These are phyloP conservation scores for sunflower (Helianthus annuus) DNA, from an alignment of 129 eudicot genomes.

Conservation along the genomic window HanXRQr2.0-SUNRISE NC_035435.2:156857028-156857527, in stretches of 20 bases:
- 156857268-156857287: slow-evolving; percentile 79
- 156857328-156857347: neutral
- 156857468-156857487: slow-evolving; percentile 24
- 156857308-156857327: neutral
- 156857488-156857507: neutral
- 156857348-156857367: slow-evolving; percentile 1
- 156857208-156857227: slow-evolving; percentile 89
- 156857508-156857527: neutral
- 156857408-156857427: slow-evolving; percentile 16
- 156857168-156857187: slow-evolving; percentile 61
- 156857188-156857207: slow-evolving; percentile 82
- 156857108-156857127: slow-evolving; percentile 32
- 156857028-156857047: slow-evolving; percentile 68
- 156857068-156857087: slow-evolving; percentile 67
- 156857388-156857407: slow-evolving; percentile 1
- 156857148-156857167: slow-evolving; percentile 25
- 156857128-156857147: slow-evolving; percentile 19
- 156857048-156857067: slow-evolving; percentile 63
- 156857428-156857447: neutral
- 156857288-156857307: slow-evolving; percentile 48
- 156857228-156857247: slow-evolving; percentile 67
- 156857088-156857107: slow-evolving; percentile 68
- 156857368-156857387: neutral
- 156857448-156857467: slow-evolving; percentile 17
- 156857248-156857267: slow-evolving; percentile 63